Evolutionary conservation across 1,284 basidiomycete species (phyloP), one percentile per base, ranked within the genome.

Genomic region (Sporisorium reilianum): DNA sequence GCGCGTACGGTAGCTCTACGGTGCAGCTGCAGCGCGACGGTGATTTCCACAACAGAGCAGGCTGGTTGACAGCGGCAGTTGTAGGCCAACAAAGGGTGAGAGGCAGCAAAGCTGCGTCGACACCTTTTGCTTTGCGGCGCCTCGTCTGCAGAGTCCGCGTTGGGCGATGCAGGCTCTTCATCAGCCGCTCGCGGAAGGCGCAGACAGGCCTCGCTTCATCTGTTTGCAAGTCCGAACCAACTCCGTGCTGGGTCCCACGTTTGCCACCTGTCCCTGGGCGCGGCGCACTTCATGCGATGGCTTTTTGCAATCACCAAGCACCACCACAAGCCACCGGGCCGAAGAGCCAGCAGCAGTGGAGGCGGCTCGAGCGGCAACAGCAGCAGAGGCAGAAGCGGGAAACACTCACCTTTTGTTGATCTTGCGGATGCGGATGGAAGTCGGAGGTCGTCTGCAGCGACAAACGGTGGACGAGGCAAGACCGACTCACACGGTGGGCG

Each of bases 131-230:
- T 2, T 12, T n/a, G n/a, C n/a, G n/a, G 18, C 10, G 3, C 11
- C 18, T 30, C 23, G 11, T 20, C 28, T 30, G 46, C 46, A 46
- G 16, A 9, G 9, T 20, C 38, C 8, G 38, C 38, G 4, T 20
- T 41, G 26, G 26, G 26, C 22, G 41, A 52, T 25, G 28, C 26
- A 30, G 4, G 23, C 30, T 16, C 2, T 56, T 56, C 55, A 56
- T 56, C 18, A 46, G 34, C 16, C 8, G 36, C 30, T 25, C 22
- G 42, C 49, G 48, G 46, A 59, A 36, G 56, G 57, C 62, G 54
- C 67, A 61, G 57, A 64, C 49, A 61, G 30, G 56, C 61, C 67
- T 62, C 55, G 32, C 40, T 64, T 64, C 61, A 60, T 64, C 50
- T 59, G 32, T 38, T 40, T 2, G 30, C 26, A 34, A 16, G n/a